Evolutionary conservation across 805 yeast species (phyloP), one percentile per base, ranked within the genome.

Genomic region (Yarrowia sp.): DNA sequence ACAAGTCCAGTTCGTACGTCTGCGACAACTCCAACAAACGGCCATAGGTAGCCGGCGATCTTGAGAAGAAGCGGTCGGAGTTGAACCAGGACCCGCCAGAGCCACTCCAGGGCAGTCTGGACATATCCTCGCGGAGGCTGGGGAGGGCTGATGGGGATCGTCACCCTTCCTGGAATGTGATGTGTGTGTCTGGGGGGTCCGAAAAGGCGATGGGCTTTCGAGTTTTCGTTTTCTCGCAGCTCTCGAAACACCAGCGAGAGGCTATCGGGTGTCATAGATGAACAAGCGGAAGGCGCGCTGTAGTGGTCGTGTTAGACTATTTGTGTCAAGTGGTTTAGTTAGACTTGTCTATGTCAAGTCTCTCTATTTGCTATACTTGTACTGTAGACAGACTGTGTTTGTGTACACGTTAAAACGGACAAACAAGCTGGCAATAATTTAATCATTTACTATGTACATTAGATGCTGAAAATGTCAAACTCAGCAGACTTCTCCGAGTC

Each of bases 391-490:
- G n/a, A n/a, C n/a, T n/a, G n/a, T n/a, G n/a, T n/a, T n/a, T n/a
- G n/a, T n/a, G n/a, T n/a, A n/a, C n/a, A n/a, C n/a, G n/a, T n/a
- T n/a, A n/a, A n/a, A n/a, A n/a, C n/a, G n/a, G n/a, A n/a, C n/a
- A n/a, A n/a, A n/a, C n/a, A n/a, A n/a, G n/a, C n/a, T 38, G 22
- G 12, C 22, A 42, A 44, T 44, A 44, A 44, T 13, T 44, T 42
- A 42, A 44, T 39, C n/a, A 19, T 19, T n/a, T 42, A 31, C 41
- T 51, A 51, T 51, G 18, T 51, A 51, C 58, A 55, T 55, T 21
- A 55, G 14, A 55, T 25, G 36, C 29, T 55, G 36, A 55, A 55
- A 14, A 55, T 27, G 21, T 55, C 61, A n/a, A 55, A 55, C 10
- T 38, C 29, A 9, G 47, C 18, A 2, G 14, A 5, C 8, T 36